Base-by-base conservation (phyloP, 2,329 filamentous ascomycete species). In the Trichoderma aggressivum region DNA sequence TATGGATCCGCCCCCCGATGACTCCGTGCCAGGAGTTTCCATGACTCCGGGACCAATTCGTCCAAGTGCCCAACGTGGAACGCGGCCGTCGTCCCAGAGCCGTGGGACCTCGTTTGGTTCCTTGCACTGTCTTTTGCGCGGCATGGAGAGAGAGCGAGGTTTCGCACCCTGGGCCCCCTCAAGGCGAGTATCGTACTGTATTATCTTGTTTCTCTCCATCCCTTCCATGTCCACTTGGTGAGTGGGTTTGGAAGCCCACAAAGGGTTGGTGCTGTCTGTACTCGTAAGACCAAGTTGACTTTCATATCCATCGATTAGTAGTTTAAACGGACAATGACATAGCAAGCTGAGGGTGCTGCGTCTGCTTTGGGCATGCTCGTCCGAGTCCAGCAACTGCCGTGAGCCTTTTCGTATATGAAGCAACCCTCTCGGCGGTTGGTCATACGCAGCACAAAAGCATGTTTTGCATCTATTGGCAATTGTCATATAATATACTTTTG, bases 11-110 rank as follows among this genome's bases (percentile, higher is more conserved):
- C 34, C 32, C 32, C 36, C 28, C 39, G 28, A 53, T 53, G 55
- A n/a, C 55, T 30, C 55, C 26, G 34, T 60, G 39, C 55, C 66
- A 60, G 66, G 66, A 69, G 66, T 61, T 69, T 69, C 66, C 66
- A 60, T 53, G 56, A 47, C 66, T 26, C 56, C 30, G 66, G 66
- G 32, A 65, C 55, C 30, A 24, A 21, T 43, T 8, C 60, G 26
- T 43, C 7, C 60, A 28, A 28, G 43, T 69, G 43, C 18, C 18
- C 47, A 55, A 70, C 14, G 50, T 62, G 66, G 43, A 61, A 62
- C 58, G 28, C 66, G 36, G 43, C 66, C 58, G 30, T 53, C n/a
- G 55, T 69, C 66, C 66, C 55, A 61, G 56, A 26, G 58, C 56
- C 58, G 58, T 70, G 66, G 66, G 66, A 28, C 32, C 30, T 14